These are phyloP conservation scores for Tremellales sp. DNA, from an alignment of 1,284 basidiomycete genomes.

Conservation along the genomic window DNA sequence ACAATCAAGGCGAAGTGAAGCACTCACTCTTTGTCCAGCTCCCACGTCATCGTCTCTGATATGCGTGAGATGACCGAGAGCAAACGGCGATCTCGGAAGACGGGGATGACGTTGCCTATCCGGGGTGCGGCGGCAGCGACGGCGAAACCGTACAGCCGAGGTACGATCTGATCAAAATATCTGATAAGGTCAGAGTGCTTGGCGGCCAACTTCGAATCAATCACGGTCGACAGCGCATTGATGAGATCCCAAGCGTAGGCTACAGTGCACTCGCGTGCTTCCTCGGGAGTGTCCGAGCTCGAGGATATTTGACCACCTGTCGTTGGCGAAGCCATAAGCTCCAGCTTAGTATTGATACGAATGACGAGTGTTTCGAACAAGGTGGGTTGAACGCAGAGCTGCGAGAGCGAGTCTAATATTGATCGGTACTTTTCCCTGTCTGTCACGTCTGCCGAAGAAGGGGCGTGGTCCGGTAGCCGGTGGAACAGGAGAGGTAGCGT, in stretches of 20 bases:
- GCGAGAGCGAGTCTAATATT: conserved; percentile 66
- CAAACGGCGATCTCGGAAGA: conserved; percentile 63
- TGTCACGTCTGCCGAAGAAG: conserved; percentile 55
- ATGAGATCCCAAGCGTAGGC: conserved; percentile 84
- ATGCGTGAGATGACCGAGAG: conserved; percentile 62
- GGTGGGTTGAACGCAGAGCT: conserved; percentile 67
- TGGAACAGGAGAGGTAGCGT: conserved; percentile 77
- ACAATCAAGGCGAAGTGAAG: conserved; percentile 1
- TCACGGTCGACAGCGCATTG: conserved; percentile 60
- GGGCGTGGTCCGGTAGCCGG: conserved; percentile 65
- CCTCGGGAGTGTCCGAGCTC: conserved; percentile 14
- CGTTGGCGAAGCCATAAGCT: conserved; percentile 51
- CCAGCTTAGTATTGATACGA: conserved; percentile 73
- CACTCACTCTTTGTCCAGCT: conserved; percentile 61
- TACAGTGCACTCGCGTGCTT: conserved; percentile 56
- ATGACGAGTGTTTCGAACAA: conserved; percentile 83
- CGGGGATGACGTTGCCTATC: conserved; percentile 32
- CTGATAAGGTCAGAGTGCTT: conserved; percentile 68
- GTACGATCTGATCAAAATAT: conserved; percentile 70
- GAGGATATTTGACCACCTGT: conserved; percentile 6
- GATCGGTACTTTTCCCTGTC: conserved; percentile 65
- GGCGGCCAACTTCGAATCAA: conserved; percentile 62
- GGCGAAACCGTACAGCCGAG: conserved; percentile 66
- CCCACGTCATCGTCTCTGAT: conserved; percentile 64
- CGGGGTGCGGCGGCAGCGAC: conserved; percentile 52